These are phyloP conservation scores for Russula olivacea DNA, from an alignment of 768 basidiomycete genomes.

Conservation along the genomic window DNA sequence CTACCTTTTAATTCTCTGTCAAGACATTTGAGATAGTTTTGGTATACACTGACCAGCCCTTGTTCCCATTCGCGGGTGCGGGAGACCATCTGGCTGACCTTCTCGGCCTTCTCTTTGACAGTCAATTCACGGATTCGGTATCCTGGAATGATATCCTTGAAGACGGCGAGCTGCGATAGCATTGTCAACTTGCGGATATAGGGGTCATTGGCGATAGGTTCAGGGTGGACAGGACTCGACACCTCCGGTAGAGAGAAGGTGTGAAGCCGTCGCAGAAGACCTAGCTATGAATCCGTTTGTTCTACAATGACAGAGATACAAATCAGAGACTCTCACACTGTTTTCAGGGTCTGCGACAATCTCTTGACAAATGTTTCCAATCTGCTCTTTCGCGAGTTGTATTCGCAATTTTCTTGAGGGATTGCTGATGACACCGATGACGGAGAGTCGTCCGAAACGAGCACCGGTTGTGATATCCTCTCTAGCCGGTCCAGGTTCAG, in stretches of 20 bases:
- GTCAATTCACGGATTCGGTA: constrained; percentile 91
- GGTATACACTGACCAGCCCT: constrained; percentile 82
- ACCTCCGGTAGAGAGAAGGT: constrained; percentile 82
- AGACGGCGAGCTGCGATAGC: constrained; percentile 86
- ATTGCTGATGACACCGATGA: constrained; percentile 63
- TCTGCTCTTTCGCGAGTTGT: constrained; percentile 85
- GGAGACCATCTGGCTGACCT: constrained; percentile 89
- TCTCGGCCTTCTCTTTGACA: constrained; percentile 85
- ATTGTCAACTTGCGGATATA: constrained; percentile 84
- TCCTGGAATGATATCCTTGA: constrained; percentile 93
- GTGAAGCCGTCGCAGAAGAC: constrained; percentile 80
- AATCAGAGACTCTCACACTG: constrained; percentile 51
- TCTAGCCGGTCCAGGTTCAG: constrained; percentile 31
- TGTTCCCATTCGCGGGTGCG: constrained; percentile 94
- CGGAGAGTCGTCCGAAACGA: constrained; percentile 79
- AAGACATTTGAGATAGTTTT: constrained; percentile 77
- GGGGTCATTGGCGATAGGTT: constrained; percentile 70
- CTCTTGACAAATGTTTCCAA: constrained; percentile 89
- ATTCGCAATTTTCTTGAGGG: constrained; percentile 61
- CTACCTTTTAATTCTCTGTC: constrained; percentile 85
- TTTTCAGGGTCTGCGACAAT: constrained; percentile 94
- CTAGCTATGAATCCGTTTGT: constrained; percentile 48
- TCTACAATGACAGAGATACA: constrained; percentile 7
- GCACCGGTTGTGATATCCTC: constrained; percentile 81
- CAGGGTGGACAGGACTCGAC: constrained; percentile 58